Evolutionary conservation across 1,284 basidiomycete species (phyloP), one percentile per base, ranked within the genome.

Genomic region (Sporisorium exsertum): DNA sequence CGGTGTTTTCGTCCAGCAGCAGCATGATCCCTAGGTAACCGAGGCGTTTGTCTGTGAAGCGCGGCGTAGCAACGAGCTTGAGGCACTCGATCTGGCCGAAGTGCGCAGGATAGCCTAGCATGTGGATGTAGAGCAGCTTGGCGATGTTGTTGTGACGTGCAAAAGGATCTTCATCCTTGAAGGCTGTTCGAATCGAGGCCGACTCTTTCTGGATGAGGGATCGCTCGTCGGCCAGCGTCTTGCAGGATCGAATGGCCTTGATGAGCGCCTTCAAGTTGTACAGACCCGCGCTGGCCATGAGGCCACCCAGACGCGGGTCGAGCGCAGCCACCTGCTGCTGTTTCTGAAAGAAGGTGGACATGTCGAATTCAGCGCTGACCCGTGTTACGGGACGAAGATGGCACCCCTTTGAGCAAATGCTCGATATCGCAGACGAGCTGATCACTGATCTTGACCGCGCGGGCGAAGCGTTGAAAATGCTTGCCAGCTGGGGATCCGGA

Each of bases 61-160:
- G 89, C 15, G 97, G 94, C 79, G 94, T 94, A n/a, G 97, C 97
- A 49, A 99, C 97, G 58, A 99, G 91, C 87, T 99, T 99, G 77
- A 99, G 89, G 87, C 97, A 99, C 88, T 99, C 97, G 86, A 99
- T 98, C 89, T 99, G 97, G 55, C 97, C 97, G 85, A 98, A 99
- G 86, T 99, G 97, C 32, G 97, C 97, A 4, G 96, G 95, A 66
- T 97, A 98, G 64, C 97, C 97, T 26, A 99, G 92, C 97, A 99
- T 99, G 87, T 99, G 95, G 86, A 99, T 99, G 88, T 99, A 99
- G 73, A 99, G 91, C 24, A 99, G 90, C 86, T 99, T 99, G 68
- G 96, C 95, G 85, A 99, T 92, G 88, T 97, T 97, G 89, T 98
- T 94, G 87, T 98, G 93, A 64, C 95, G 91, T 89, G 87, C 92